Evolutionary conservation across 2,329 filamentous ascomycete species (phyloP), one percentile per base, ranked within the genome.

Genomic region (Alternaria novae-zelandiae): DNA sequence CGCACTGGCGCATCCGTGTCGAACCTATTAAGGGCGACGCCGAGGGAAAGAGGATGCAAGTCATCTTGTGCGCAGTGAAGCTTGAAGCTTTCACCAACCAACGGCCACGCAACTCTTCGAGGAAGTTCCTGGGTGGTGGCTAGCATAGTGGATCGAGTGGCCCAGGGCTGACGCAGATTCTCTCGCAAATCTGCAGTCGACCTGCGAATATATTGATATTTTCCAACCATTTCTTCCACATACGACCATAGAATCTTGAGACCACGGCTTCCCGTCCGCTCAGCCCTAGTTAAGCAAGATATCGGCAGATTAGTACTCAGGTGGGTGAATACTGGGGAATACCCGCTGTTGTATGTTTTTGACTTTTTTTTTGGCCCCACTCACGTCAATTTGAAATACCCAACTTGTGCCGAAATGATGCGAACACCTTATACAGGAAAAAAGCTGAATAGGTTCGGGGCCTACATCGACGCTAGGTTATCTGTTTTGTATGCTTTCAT

Each of bases 1-100:
- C 77, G 15, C 81, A 81, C 54, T 82, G 80, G 80, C 70, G 80
- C 26, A 45, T 82, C 68, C 85, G 87, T 45, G 87, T 96, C 26
- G 89, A 91, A 73, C 79, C 80, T 7, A 76, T 77, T 11, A 67
- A 73, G 26, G 57, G 30, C 32, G 73, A 75, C 36, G 83, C 80
- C 54, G 84, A 85, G 53, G 88, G 85, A 72, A 74, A 68, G 28
- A 83, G 83, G 3, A 84, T 90, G 59, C 91, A 95, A 80, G 90
- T 92, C 62, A 85, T 93, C 21, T 84, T 97, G 54, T 85, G 91
- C 15, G 91, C 89, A 1, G 91, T 94, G 32, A 93, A 92, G 78
- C 76, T 97, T 25, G 91, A 96, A 69, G 91, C 90, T 0, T 86
- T 89, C 70, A 90, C 86, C 57, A 86, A 84, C 8, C 88, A 95